phyloP scores from a whole-genome alignment of 176 grass and related monocot species.

The Cymbopogon citratus region DNA sequence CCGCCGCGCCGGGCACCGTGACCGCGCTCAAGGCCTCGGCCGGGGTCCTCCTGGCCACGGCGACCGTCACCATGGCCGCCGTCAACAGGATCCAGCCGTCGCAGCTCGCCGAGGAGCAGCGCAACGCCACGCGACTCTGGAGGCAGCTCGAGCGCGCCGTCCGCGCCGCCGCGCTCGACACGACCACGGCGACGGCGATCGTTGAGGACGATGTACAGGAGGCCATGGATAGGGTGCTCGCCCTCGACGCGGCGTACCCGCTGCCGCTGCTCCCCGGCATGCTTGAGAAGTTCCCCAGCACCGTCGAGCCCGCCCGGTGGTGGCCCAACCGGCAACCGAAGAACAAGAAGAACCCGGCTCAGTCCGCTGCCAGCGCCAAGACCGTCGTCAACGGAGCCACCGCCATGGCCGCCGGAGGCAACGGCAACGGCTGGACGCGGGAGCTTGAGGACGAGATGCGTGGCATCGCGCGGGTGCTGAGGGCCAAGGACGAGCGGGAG shows the following conservation, averaged over 20 bases:
- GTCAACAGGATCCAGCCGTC: constrained; percentile 58
- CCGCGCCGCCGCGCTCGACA: constrained; percentile 26
- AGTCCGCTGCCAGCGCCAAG: not conserved
- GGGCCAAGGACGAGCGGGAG: constrained; percentile 45
- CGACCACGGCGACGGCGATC: not conserved
- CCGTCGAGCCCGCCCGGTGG: constrained; percentile 39
- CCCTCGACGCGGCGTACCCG: constrained; percentile 55
- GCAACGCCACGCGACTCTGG: constrained; percentile 46
- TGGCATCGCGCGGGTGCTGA: constrained; percentile 33
- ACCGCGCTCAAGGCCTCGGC: constrained; percentile 34
- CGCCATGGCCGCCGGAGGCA: no score
- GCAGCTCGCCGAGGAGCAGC: constrained; percentile 67
- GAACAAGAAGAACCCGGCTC: not conserved
- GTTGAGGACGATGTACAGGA: not conserved
- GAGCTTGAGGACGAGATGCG: constrained; percentile 56
- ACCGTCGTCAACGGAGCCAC: not conserved
- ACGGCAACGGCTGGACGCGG: constrained; percentile 30
- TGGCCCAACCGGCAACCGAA: constrained; percentile 30
- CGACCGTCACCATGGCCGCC: constrained; percentile 29
- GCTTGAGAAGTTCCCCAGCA: constrained; percentile 59
- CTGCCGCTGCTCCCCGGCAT: constrained; percentile 37
- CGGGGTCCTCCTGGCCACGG: constrained; percentile 17
- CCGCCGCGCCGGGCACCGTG: not conserved
- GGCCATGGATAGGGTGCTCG: constrained; percentile 23
- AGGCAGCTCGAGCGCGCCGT: constrained; percentile 42